Percentiles rank a stretch among this genome's conserved stretches.
Conservation (phyloP, 192 early-diverging fungal genomes). For the Umbelopsis vinacea region DNA sequence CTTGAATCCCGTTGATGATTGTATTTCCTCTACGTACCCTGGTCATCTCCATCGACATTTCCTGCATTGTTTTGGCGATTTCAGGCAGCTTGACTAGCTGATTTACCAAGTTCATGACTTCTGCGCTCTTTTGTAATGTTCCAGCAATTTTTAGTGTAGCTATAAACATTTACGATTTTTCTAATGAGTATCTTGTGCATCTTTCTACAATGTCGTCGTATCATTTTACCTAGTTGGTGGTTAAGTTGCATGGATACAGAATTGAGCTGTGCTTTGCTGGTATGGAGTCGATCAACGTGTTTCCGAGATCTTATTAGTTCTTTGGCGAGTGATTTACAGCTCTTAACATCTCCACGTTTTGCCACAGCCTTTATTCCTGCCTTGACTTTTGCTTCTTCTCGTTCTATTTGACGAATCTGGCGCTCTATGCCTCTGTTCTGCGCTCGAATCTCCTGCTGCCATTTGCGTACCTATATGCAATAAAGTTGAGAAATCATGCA, state of each 20-base stretch:
- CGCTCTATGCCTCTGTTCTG: conserved; percentile 91
- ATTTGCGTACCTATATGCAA: conserved; percentile 83
- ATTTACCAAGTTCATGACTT: conserved; percentile 93
- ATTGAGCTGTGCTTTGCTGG: conserved; percentile 92
- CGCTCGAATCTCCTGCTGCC: conserved; percentile 77
- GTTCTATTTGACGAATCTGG: conserved; percentile 75
- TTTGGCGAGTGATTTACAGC: conserved; percentile 78
- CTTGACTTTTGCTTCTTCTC: conserved; percentile 87
- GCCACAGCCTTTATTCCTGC: conserved; percentile 80
- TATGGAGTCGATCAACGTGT: conserved; percentile 82
- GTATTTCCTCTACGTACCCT: conserved; percentile 57
- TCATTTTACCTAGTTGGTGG: conserved; percentile 75
- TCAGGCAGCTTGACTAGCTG: conserved; percentile 84
- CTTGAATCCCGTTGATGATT: too few species aligned
- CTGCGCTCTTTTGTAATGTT: conserved; percentile 81
- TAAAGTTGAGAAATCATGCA: background rate
- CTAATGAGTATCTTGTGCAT: background rate
- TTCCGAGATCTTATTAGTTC: conserved; percentile 80
- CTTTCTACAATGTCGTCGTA: conserved; percentile 8
- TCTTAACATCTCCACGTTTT: conserved; percentile 80
- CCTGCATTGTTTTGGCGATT: conserved; percentile 82
- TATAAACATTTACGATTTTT: conserved; percentile 31
- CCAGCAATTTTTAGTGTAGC: conserved; percentile 90
- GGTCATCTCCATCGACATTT: conserved; percentile 97
- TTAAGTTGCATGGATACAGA: conserved; percentile 89